These are phyloP conservation scores for Phylloboletellus chloephorus DNA, from an alignment of 1,284 basidiomycete species.

Conservation along the genomic window DNA sequence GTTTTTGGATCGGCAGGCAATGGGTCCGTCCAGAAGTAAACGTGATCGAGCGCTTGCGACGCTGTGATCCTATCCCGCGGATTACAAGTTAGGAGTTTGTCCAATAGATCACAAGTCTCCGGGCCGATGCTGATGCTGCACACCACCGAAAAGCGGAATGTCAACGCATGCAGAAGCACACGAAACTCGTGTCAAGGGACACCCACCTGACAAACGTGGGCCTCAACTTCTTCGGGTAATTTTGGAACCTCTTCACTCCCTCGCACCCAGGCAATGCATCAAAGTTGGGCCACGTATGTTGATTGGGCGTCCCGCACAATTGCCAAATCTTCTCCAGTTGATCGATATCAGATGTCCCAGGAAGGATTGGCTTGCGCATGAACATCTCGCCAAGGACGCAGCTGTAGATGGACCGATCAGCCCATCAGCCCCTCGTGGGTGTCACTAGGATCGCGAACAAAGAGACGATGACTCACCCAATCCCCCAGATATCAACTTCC, in stretches of 20 bases:
- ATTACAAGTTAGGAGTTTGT: conserved; percentile 87
- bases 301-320: conserved; percentile 84
- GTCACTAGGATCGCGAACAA: conserved; percentile 1
- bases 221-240: conserved; percentile 50
- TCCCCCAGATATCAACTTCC: conserved; percentile 98
- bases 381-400: conserved; percentile 98
- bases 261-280: conserved; percentile 76
- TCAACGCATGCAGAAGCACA: conserved; percentile 8
- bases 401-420: conserved; percentile 34
- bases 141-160: conserved; percentile 2
- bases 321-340: conserved; percentile 88
- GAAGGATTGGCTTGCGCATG: conserved; percentile 79
- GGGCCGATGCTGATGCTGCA: conserved; percentile 45
- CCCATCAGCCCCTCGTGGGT: background rate
- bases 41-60: conserved; percentile 78
- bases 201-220: conserved; percentile 53
- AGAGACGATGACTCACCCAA: conserved; percentile 60
- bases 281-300: conserved; percentile 80
- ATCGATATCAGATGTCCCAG: conserved; percentile 84
- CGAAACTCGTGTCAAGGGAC: conserved; percentile 19
- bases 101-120: conserved; percentile 87
- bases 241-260: conserved; percentile 60
- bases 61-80: conserved; percentile 91
- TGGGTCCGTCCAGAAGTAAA: conserved; percentile 90
- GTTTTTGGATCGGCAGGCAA: conserved; percentile 77